A percentile compares a stretch with the other conserved stretches of the same genome.
phyloP scores from a whole-genome alignment of 2,329 filamentous ascomycete species.

The Dothideomycetes sp. region DNA sequence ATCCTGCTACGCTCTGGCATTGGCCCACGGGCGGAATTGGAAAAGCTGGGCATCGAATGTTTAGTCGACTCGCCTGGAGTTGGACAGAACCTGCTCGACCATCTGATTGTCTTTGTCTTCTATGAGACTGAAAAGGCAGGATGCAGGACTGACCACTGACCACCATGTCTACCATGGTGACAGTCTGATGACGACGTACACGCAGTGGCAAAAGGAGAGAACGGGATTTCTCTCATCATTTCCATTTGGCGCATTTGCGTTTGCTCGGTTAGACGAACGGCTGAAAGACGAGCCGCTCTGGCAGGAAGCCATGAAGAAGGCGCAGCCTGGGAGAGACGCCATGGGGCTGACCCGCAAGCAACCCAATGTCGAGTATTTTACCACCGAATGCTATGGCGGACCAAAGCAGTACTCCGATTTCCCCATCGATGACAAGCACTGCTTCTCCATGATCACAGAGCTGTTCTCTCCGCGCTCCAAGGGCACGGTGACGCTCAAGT shows the following conservation, averaged over 20 bases:
- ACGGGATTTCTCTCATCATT: slow-evolving; percentile 49
- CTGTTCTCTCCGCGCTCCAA: slow-evolving; percentile 33
- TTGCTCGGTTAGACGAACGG: slow-evolving; percentile 49
- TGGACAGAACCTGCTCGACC: slow-evolving; percentile 30
- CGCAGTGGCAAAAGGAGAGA: slow-evolving; percentile 47
- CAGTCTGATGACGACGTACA: slow-evolving; percentile 41
- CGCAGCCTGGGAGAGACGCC: slow-evolving; percentile 43
- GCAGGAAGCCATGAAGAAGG: slow-evolving; percentile 35
- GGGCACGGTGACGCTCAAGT: slow-evolving; percentile 40
- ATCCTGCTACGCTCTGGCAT: slow-evolving; percentile 45
- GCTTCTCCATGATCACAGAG: slow-evolving; percentile 44
- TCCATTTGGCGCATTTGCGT: slow-evolving; percentile 53
- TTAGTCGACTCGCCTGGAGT: slow-evolving; percentile 39
- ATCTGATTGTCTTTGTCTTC: slow-evolving; percentile 7
- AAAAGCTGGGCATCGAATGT: slow-evolving; percentile 31
- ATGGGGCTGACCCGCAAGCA: slow-evolving; percentile 49
- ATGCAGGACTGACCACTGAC: slow-evolving; percentile 47
- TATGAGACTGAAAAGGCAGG: slow-evolving; percentile 36
- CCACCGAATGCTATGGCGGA: slow-evolving; percentile 28
- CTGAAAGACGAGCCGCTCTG: slow-evolving; percentile 45
- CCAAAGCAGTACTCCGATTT: slow-evolving; percentile 4
- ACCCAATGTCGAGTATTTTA: slow-evolving; percentile 53
- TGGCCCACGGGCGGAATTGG: slow-evolving; percentile 30
- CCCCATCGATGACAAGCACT: slow-evolving; percentile 13
- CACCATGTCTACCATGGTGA: slow-evolving; percentile 42